Conservation (phyloP, 495 filamentous ascomycete species). For the Penicillium taxi region DNA sequence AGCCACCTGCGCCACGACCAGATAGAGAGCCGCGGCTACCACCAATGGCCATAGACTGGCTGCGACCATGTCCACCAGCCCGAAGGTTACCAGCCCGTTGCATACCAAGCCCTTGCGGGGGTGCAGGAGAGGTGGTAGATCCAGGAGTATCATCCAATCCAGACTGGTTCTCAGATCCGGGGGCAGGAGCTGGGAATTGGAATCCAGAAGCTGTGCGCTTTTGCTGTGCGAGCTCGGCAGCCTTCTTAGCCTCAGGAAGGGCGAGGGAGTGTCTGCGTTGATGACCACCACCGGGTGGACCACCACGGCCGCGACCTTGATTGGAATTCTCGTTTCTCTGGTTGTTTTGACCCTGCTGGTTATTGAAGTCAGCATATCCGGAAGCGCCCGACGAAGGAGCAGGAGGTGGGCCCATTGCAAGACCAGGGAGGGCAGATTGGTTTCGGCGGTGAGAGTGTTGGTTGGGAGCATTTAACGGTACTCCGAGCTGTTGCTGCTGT, state of each 20-base stretch:
- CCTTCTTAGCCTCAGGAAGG: slow-evolving; percentile 93
- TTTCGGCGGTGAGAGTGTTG: slow-evolving; percentile 88
- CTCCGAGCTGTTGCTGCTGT: slow-evolving; percentile 64
- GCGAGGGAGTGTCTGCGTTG: slow-evolving; percentile 92
- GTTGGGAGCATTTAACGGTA: slow-evolving; percentile 69
- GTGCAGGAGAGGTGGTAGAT: slow-evolving; percentile 24
- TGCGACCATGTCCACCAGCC: slow-evolving; percentile 52
- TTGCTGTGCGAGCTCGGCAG: slow-evolving; percentile 91
- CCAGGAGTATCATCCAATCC: slow-evolving; percentile 35
- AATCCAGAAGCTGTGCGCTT: slow-evolving; percentile 90
- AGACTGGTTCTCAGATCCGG: slow-evolving; percentile 45
- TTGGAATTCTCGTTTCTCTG: slow-evolving; percentile 63
- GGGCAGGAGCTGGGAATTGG: slow-evolving; percentile 71
- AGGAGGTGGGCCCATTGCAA: slow-evolving; percentile 82
- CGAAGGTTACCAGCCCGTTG: slow-evolving; percentile 45
- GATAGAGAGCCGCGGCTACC: slow-evolving; percentile 46
- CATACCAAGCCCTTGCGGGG: slow-evolving; percentile 37
- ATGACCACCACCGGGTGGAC: slow-evolving; percentile 67
- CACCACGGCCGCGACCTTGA: slow-evolving; percentile 71
- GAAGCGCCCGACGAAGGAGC: slow-evolving; percentile 94
- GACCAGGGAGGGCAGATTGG: slow-evolving; percentile 90
- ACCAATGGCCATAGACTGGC: slow-evolving; percentile 63
- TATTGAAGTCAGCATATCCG: slow-evolving; percentile 76
- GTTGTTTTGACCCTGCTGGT: slow-evolving; percentile 47
- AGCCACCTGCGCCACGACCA: slow-evolving; percentile 55